These are phyloP conservation scores for Neospermospora avenae DNA, from an alignment of 2,329 filamentous ascomycete species.

Conservation along the genomic window DNA sequence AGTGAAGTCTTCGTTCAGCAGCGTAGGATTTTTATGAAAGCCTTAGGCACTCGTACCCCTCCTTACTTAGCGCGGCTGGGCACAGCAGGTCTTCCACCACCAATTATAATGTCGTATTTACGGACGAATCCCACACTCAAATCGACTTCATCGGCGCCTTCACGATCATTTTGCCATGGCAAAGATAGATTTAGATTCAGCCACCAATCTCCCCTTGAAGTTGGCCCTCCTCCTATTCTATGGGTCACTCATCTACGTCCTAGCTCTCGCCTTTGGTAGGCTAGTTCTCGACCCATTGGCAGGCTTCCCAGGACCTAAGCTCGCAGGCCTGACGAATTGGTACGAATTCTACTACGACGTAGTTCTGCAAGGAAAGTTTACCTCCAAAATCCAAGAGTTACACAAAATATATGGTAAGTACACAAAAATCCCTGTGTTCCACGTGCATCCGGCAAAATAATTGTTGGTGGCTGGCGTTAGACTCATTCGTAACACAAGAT, in stretches of 20 bases:
- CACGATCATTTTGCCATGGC: background rate
- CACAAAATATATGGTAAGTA: conserved; percentile 23
- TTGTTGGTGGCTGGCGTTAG: conserved; percentile 9
- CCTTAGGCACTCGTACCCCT: background rate
- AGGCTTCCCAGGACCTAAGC: conserved; percentile 32
- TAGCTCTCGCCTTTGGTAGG: conserved; percentile 19
- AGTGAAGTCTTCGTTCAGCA: background rate
- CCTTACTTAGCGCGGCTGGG: conserved; percentile 5
- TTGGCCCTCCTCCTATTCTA: background rate
- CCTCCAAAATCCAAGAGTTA: conserved; percentile 15
- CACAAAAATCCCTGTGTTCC: background rate
- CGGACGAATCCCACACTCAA: conserved; percentile 1
- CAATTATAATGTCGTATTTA: background rate
- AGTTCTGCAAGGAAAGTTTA: conserved; percentile 17
- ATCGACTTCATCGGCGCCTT: background rate
- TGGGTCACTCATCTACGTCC: background rate
- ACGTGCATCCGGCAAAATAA: background rate
- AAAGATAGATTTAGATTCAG: background rate
- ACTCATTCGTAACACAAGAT: background rate
- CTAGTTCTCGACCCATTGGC: conserved; percentile 35
- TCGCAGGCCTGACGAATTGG: conserved; percentile 26
- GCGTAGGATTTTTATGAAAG: background rate
- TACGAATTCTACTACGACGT: conserved; percentile 33
- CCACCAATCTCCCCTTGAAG: background rate
- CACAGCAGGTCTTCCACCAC: background rate